phyloP scores from a whole-genome alignment of 2,329 filamentous ascomycete species.

The Leptoxyphium fumago region DNA sequence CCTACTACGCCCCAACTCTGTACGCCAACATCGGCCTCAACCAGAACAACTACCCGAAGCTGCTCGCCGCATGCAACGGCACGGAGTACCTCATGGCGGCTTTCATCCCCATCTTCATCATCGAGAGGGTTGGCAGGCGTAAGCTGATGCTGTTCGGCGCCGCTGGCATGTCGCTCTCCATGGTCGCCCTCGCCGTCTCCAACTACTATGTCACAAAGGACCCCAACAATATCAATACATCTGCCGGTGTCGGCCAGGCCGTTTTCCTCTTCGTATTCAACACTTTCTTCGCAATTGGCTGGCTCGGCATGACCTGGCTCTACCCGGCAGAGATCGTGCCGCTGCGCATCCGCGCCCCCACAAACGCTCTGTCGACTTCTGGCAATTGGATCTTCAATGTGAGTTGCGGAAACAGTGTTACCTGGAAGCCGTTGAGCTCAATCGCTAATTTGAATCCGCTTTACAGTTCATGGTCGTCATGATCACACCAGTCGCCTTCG shows the following conservation, averaged over 20 bases:
- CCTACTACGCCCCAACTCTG: not conserved
- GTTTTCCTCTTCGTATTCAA: constrained; percentile 36
- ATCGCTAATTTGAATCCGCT: not conserved
- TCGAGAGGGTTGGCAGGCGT: constrained; percentile 36
- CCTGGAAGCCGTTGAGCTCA: too few species aligned
- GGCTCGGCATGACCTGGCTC: constrained; percentile 34
- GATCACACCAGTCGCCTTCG: constrained; percentile 45
- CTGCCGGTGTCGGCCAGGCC: constrained; percentile 7
- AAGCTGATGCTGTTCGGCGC: constrained; percentile 57
- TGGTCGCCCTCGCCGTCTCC: constrained; percentile 4
- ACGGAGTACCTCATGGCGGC: constrained; percentile 35
- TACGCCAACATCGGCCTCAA: constrained; percentile 12
- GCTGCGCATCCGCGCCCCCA: constrained; percentile 20
- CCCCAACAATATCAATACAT: not conserved
- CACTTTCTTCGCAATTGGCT: constrained; percentile 38
- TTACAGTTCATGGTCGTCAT: constrained; percentile 33
- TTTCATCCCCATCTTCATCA: constrained; percentile 29
- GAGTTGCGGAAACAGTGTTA: constrained; percentile 2
- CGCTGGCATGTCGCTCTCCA: constrained; percentile 24
- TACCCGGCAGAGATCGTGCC: constrained; percentile 20
- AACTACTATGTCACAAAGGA: constrained; percentile 2
- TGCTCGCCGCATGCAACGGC: constrained; percentile 33
- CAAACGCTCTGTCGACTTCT: constrained; percentile 27
- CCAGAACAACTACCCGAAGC: constrained; percentile 27
- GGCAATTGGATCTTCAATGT: constrained; percentile 47